Evolutionary conservation across 225 moss, liverwort and hornwort species (phyloP).

Genomic region (Ulota crispa): DNA sequence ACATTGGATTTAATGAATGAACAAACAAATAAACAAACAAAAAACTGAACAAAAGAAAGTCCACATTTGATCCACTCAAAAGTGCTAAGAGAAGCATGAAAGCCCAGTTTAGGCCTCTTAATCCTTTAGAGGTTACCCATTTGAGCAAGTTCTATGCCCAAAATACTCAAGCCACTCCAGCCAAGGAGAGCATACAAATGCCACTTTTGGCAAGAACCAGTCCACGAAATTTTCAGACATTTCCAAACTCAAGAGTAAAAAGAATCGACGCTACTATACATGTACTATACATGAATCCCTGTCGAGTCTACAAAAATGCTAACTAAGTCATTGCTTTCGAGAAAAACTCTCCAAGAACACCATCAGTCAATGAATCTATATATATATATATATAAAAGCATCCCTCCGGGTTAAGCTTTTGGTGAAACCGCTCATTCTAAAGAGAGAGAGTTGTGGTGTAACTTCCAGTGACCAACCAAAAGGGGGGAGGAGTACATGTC

Average conservation of each 20-base stretch:
- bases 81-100: not conserved
- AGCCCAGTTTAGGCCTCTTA: not conserved
- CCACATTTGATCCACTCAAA: not conserved
- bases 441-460: too few relatives aligned
- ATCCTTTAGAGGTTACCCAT: not conserved
- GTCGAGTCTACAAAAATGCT: slow-evolving; percentile 11
- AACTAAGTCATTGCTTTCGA: not conserved
- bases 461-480: too few relatives aligned
- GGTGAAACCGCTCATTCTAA: too few relatives aligned
- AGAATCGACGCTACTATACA: slow-evolving; percentile 13
- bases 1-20: not conserved
- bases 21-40: not conserved
- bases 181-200: not conserved
- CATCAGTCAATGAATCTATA: not conserved
- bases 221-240: not conserved
- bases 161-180: not conserved
- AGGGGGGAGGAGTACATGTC: too few relatives aligned
- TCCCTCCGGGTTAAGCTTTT: too few relatives aligned
- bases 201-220: not conserved
- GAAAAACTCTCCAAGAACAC: not conserved
- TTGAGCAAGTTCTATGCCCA: not conserved
- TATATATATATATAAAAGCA: too few relatives aligned
- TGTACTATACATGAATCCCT: slow-evolving; percentile 20
- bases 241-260: not conserved
- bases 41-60: not conserved